Conservation (phyloP, 202 grass and related monocot species). For the Cymbopogon flexuosus region DNA sequence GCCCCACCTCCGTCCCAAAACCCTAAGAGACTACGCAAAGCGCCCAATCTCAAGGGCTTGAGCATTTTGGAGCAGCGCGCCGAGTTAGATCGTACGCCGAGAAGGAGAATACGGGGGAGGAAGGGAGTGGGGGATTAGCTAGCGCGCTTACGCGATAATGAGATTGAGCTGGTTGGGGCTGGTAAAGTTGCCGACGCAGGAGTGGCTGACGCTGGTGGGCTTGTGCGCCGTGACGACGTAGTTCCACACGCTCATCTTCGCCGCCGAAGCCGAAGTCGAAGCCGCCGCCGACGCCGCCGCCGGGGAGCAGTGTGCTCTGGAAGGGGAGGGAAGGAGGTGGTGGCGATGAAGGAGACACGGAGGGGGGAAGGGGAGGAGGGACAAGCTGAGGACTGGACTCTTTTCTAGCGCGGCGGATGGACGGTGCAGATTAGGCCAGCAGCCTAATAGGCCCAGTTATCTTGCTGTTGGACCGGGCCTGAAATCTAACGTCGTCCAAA, state of each 20-base stretch:
- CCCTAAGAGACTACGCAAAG: background rate
- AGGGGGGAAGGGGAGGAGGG: too few species aligned
- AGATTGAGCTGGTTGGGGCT: constrained; percentile 87
- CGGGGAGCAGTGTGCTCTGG: background rate
- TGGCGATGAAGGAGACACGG: background rate
- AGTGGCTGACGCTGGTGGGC: constrained; percentile 96
- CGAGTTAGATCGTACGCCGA: background rate
- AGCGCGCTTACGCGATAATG: constrained; percentile 70
- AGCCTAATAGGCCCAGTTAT: background rate
- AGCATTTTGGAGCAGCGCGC: background rate
- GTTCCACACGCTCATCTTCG: constrained; percentile 94
- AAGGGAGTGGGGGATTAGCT: background rate
- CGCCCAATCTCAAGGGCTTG: background rate
- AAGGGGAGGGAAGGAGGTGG: background rate
- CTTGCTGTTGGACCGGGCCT: background rate
- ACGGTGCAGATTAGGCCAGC: background rate
- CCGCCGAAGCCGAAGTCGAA: too few species aligned
- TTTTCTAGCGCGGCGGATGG: background rate
- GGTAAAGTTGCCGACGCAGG: constrained; percentile 98
- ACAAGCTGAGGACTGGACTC: background rate
- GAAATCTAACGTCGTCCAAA: background rate
- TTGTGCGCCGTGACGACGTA: constrained; percentile 98
- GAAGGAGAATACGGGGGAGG: background rate
- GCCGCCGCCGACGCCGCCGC: too few species aligned
- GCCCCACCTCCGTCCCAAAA: background rate